These are phyloP conservation scores for Didymella pinodella DNA, from an alignment of 2,329 filamentous ascomycete genomes.

Conservation along the genomic window DNA sequence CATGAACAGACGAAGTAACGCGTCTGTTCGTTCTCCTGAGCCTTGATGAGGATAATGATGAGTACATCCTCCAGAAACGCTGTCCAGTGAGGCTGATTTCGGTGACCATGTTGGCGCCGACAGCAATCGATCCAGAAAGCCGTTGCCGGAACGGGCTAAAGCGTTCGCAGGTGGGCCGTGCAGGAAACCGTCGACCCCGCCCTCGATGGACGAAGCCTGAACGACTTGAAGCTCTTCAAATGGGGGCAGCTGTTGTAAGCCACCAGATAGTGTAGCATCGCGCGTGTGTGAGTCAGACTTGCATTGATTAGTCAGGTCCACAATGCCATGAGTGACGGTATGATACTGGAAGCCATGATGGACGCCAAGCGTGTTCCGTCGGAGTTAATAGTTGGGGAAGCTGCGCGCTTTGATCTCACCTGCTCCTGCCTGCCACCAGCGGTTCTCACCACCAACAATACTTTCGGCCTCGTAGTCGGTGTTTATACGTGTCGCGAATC, in stretches of 20 bases:
- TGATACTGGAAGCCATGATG: conserved; percentile 8
- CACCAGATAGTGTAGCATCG: not conserved
- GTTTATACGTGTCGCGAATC: conserved; percentile 1
- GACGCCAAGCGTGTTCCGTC: conserved; percentile 18
- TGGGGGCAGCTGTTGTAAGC: conserved; percentile 4
- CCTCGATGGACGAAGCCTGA: not conserved
- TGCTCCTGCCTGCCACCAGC: conserved; percentile 4
- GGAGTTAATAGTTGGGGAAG: conserved; percentile 29
- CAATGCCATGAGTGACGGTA: conserved; percentile 16
- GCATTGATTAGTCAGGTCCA: conserved; percentile 21
- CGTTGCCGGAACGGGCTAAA: conserved; percentile 6
- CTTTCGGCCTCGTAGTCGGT: not conserved
- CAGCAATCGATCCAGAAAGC: not conserved
- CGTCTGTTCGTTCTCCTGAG: not conserved
- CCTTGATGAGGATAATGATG: not conserved
- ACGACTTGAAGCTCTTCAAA: not conserved
- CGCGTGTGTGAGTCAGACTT: conserved; percentile 29
- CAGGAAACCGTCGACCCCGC: conserved; percentile 7
- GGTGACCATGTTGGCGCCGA: not conserved
- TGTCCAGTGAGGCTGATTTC: not conserved
- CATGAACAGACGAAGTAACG: not conserved
- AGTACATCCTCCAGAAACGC: not conserved
- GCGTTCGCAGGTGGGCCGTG: conserved; percentile 12
- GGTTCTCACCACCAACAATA: conserved; percentile 12
- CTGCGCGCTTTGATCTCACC: conserved; percentile 25